These are phyloP conservation scores for Ogataea pignaliae DNA, from an alignment of 805 yeast genomes.

Conservation along the genomic window DNA sequence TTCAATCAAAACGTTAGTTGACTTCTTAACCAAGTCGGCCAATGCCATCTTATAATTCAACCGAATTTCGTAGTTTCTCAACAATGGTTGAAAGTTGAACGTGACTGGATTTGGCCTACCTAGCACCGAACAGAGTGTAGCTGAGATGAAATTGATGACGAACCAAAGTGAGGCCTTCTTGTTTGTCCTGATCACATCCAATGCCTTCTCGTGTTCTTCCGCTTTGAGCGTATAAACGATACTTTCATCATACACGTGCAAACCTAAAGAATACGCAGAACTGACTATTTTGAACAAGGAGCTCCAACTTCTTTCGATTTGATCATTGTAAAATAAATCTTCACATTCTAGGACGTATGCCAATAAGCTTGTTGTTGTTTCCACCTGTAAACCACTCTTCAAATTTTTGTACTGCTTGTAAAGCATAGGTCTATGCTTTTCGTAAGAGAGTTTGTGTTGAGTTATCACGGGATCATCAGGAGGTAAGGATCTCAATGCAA, in stretches of 20 bases:
- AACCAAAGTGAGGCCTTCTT: constrained; percentile 46
- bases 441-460: constrained; percentile 21
- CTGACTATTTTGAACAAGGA: constrained; percentile 46
- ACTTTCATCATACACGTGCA: constrained; percentile 39
- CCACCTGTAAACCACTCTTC: constrained; percentile 42
- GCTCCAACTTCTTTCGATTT: constrained; percentile 50
- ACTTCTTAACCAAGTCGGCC: constrained; percentile 44
- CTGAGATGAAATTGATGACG: constrained; percentile 42
- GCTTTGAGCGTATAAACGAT: constrained; percentile 27
- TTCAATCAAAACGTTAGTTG: constrained; percentile 48
- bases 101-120: constrained; percentile 56
- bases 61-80: constrained; percentile 30
- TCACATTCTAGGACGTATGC: constrained; percentile 49
- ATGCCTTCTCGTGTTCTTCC: constrained; percentile 29
- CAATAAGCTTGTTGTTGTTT: constrained; percentile 44
- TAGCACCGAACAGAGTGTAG: constrained; percentile 45
- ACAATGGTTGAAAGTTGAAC: constrained; percentile 31
- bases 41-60: constrained; percentile 42
- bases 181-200: constrained; percentile 27
- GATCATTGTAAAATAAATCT: constrained; percentile 43
- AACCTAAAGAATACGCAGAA: constrained; percentile 46
- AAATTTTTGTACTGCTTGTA: constrained; percentile 40
- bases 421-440: constrained; percentile 25
- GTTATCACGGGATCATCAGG: constrained; percentile 21
- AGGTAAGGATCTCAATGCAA: constrained; percentile 34